Base-by-base conservation (phyloP, 73 alveolate genomes). In the Paramecium sexaurelia region DNA sequence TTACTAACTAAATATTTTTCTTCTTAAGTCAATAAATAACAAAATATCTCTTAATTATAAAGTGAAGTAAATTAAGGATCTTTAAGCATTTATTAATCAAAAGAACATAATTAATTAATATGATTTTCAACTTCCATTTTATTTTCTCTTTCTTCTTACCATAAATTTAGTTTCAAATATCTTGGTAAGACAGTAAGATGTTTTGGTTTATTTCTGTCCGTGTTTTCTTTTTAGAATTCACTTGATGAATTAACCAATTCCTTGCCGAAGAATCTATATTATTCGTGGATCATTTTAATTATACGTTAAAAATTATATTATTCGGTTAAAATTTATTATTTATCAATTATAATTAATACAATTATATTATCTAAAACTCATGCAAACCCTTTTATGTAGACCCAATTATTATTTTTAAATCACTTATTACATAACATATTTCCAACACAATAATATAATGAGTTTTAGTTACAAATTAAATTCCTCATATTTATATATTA, bases 381-480 rank as follows among this genome's bases (percentile, higher is more conserved):
- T 47, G 47, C 97, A 95, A 32, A 56, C 56, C 75, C 84, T 92
- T 57, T 98, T 93, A 41, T 98, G 95, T 36, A 55, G 98, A 56
- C 98, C n/a, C n/a, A n/a, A 96, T 45, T 93, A 92, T 27, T 85
- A 75, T 91, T 95, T 95, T 9, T 85, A 55, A 69, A 55, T 78
- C 5, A 93, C 51, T 24, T 95, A 82, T 35, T 91, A 68, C 51
- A 92, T 71, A 0, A 96, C 93, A 29, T 98, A 96, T n/a, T 83
- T 93, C 98, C 98, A 96, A 92, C 98, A 96, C 45, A 91, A 96
- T 37, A 96, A 87, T n/a, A n/a, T n/a, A n/a, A n/a, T n/a, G n/a
- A n/a, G n/a, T n/a, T n/a, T n/a, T n/a, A n/a, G n/a, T n/a, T 93
- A 83, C 98, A 96, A 39, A 96, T 56, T 29, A 75, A 37, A 71